Conservation (phyloP, 78 protist genomes). For the Dictyostelium citrinum region DNA sequence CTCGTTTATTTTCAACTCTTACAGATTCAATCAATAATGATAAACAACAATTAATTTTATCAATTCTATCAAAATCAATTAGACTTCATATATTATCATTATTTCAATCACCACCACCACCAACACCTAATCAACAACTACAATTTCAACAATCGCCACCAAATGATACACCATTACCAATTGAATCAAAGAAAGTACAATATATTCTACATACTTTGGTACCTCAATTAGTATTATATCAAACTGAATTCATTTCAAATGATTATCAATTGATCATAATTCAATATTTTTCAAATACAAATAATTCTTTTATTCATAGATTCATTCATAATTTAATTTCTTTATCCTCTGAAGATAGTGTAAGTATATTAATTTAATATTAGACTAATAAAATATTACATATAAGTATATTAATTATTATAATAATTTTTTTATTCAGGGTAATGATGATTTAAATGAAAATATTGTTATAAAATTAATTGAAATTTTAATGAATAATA, state of each 20-base stretch:
- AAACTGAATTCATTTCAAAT: conserved; percentile 8
- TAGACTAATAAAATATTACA: too few species aligned
- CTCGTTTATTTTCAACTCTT: not conserved
- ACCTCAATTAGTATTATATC: conserved; percentile 6
- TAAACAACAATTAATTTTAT: not conserved
- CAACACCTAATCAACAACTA: not conserved
- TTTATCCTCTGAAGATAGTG: not conserved
- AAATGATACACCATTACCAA: not conserved
- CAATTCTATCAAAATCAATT: not conserved
- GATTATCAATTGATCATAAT: not conserved
- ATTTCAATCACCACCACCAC: not conserved
- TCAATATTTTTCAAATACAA: conserved; percentile 5
- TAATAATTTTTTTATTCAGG: not conserved
- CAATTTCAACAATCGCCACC: not conserved
- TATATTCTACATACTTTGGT: not conserved
- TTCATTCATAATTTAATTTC: conserved; percentile 19
- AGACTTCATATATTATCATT: conserved; percentile 13
- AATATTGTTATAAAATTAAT: not conserved
- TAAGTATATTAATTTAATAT: not conserved
- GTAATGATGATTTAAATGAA: not conserved
- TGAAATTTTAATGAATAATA: not conserved
- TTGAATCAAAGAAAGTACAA: conserved; percentile 2
- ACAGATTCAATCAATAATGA: not conserved
- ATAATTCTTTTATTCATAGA: conserved; percentile 9
- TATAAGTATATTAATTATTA: too few species aligned